Conservation (phyloP, 108 stramenopile species). For the Parmales sp. region DNA sequence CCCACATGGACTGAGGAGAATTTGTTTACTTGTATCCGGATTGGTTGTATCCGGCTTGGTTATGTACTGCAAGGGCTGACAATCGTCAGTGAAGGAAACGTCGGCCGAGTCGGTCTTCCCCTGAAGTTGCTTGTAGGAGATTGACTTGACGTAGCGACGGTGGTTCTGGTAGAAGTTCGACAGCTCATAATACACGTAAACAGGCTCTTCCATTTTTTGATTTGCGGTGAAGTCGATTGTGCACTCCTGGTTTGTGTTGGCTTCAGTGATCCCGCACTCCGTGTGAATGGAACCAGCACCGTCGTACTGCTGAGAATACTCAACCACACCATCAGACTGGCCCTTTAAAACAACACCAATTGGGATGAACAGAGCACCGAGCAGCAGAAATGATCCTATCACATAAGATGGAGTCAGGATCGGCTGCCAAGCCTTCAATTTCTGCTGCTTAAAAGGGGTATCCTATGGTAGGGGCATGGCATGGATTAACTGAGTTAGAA, state of each 20-base stretch:
- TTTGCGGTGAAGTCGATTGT: conserved; percentile 18
- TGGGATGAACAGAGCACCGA: conserved; percentile 76
- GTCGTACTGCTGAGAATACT: neutral
- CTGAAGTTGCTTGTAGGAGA: neutral
- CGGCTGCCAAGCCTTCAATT: conserved; percentile 86
- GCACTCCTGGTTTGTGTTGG: neutral
- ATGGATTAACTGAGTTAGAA: too few relatives aligned
- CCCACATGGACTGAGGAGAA: conserved; percentile 97
- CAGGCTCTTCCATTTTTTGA: conserved; percentile 69
- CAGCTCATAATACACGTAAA: conserved; percentile 90
- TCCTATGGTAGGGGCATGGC: too few relatives aligned
- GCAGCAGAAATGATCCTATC: conserved; percentile 54
- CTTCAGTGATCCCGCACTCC: neutral
- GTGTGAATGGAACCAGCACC: neutral
- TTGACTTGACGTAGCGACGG: conserved; percentile 54
- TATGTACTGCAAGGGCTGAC: too few relatives aligned
- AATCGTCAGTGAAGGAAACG: too few relatives aligned
- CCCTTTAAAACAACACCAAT: conserved; percentile 37
- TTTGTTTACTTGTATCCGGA: too few relatives aligned
- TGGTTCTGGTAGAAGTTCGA: conserved; percentile 98
- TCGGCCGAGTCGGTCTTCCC: too few relatives aligned
- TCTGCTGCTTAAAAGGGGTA: conserved; percentile 51
- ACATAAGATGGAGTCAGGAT: conserved; percentile 79
- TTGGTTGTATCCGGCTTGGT: too few relatives aligned
- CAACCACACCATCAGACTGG: conserved; percentile 8